Conservation (phyloP, 176 grass and related monocot species). For the Aegilops longissima region DNA sequence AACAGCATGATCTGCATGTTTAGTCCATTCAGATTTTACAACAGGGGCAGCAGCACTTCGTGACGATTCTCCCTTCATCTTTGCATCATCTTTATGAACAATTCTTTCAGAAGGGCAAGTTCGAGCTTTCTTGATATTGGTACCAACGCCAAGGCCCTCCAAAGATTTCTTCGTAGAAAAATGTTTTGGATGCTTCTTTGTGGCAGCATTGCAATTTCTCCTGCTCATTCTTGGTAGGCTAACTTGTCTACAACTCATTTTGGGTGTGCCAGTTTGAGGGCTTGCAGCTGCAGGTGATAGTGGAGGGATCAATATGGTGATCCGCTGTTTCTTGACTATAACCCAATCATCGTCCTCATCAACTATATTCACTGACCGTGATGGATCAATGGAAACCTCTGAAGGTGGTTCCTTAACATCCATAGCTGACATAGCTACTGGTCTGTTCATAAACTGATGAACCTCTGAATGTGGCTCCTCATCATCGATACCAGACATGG, state of each 20-base stretch:
- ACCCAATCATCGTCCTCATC: slow-evolving; percentile 48
- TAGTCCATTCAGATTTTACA: slow-evolving; percentile 29
- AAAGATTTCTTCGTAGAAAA: slow-evolving; percentile 5
- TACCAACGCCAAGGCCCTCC: not conserved
- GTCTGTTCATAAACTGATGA: not conserved
- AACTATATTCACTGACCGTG: slow-evolving; percentile 20
- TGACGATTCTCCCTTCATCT: not conserved
- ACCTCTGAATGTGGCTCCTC: slow-evolving; percentile 17
- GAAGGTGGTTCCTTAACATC: slow-evolving; percentile 4
- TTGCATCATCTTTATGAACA: slow-evolving; percentile 9
- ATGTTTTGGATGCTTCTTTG: slow-evolving; percentile 36
- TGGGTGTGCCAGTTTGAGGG: not conserved
- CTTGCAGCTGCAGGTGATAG: slow-evolving; percentile 29
- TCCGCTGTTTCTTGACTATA: slow-evolving; percentile 54
- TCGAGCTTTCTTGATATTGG: not conserved
- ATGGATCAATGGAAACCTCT: slow-evolving; percentile 4
- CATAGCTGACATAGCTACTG: slow-evolving; percentile 1
- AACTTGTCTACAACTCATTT: slow-evolving; percentile 18
- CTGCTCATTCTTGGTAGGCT: slow-evolving; percentile 24
- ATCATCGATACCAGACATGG: not conserved
- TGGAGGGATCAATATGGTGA: slow-evolving; percentile 50
- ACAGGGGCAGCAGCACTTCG: slow-evolving; percentile 6
- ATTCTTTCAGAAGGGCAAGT: slow-evolving; percentile 10
- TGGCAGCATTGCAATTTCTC: slow-evolving; percentile 11
- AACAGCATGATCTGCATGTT: slow-evolving; percentile 12